Evolutionary conservation across 139 green algal genomes (phyloP), one percentile per base, ranked within the genome.

Genomic region (Raphidocelis subcapitata): DNA sequence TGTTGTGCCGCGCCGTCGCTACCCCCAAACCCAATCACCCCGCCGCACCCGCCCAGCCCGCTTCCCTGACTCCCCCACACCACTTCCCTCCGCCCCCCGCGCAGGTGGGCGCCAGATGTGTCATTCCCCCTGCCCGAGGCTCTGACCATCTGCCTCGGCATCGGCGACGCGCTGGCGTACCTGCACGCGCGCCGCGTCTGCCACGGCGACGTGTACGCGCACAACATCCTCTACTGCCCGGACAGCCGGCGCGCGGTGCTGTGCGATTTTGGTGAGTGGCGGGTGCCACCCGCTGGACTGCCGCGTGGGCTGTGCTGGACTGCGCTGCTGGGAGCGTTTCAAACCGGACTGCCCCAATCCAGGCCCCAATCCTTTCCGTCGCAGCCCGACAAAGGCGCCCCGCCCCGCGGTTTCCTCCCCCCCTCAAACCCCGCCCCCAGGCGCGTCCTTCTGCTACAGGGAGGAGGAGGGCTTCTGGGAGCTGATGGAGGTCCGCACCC

Each of bases 151-250:
- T 61, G 54, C 54, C 69, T 90, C 32, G 70, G 69, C 3, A 29
- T 90, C 55, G 79, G 76, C 0, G 55, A 44, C 1, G 83, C 86
- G 26, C 70, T 91, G 36, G 10, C n/a, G 41, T 70, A 69, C 5
- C 37, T 55, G 63, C 63, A 59, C 63, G 3, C 2, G 20, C 18
- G 23, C 15, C 26, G 41, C 41, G 41, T 49, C 8, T 49, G 26
- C 12, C 52, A 93, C 73, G 90, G 90, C 12, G 90, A 96, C 65
- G 86, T 96, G 60, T 96, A 96, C 51, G 91, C 86, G 0, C 91
- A 96, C 86, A 96, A 96, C 73, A 61, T 91, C 57, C 64, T 80
- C 44, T 31, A 59, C 1, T 37, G 69, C 36, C 16, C 35, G 18
- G 5, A 63, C 16, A 26, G 3, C 28, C n/a, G 76, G 26, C 32